Percentiles rank a stretch among this genome's conserved stretches.
Conservation (phyloP, 2,329 filamentous ascomycete species). For the Alternaria arbusti region DNA sequence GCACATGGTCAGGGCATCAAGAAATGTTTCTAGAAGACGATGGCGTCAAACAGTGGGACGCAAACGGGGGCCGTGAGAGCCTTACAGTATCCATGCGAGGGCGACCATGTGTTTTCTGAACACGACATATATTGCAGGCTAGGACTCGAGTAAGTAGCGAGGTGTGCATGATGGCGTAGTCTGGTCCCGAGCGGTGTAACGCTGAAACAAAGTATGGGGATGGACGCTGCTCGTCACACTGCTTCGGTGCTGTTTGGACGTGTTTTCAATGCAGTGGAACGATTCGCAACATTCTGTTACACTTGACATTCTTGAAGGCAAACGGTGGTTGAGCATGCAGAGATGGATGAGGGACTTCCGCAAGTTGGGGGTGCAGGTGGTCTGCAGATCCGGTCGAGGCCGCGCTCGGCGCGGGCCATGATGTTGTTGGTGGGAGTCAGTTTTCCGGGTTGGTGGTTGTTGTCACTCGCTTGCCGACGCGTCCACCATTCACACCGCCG, state of each 20-base stretch:
- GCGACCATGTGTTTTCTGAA: slow-evolving; percentile 23
- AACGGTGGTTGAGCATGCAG: slow-evolving; percentile 6
- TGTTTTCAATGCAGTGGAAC: slow-evolving; percentile 33
- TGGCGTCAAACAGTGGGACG: slow-evolving; percentile 23
- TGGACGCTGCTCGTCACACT: slow-evolving; percentile 20
- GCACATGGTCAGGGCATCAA: slow-evolving; percentile 13
- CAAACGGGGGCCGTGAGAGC: slow-evolving; percentile 6
- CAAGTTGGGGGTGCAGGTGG: slow-evolving; percentile 1
- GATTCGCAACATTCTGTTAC: slow-evolving; percentile 26
- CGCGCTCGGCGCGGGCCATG: not conserved
- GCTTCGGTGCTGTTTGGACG: slow-evolving; percentile 25
- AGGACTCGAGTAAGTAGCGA: slow-evolving; percentile 21
- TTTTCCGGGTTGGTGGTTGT: slow-evolving; percentile 28
- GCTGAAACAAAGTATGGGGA: slow-evolving; percentile 33
- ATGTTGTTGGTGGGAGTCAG: slow-evolving; percentile 17
- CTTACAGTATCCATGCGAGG: slow-evolving; percentile 12
- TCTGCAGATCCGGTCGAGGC: slow-evolving; percentile 13
- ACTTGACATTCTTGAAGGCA: slow-evolving; percentile 19
- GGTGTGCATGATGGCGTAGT: slow-evolving; percentile 24
- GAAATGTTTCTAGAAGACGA: slow-evolving; percentile 25
- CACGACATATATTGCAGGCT: slow-evolving; percentile 23
- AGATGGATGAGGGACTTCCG: not conserved
- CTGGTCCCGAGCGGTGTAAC: slow-evolving; percentile 31
- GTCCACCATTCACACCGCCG: slow-evolving; percentile 25
- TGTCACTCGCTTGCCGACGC: slow-evolving; percentile 26